Evolutionary conservation across 1,139 yeast species (phyloP).

Genomic region (Hyphopichia burtonii): DNA sequence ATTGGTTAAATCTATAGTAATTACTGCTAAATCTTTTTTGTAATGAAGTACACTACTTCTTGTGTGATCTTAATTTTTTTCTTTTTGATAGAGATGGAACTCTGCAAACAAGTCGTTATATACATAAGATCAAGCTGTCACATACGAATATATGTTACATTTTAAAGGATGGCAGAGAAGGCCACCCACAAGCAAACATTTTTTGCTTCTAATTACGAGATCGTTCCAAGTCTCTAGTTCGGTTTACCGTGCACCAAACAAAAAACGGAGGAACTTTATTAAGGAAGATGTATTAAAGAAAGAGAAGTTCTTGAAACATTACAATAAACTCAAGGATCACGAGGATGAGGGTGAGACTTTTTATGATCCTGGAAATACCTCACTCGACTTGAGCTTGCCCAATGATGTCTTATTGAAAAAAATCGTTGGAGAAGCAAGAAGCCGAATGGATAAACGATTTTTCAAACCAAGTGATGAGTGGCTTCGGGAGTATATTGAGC

Average conservation of each 20-base stretch:
- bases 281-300: background rate
- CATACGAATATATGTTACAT: background rate
- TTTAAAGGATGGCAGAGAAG: background rate
- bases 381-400: constrained; percentile 8
- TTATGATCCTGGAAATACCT: constrained; percentile 12
- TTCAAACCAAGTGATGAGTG: constrained; percentile 21
- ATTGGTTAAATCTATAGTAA: background rate
- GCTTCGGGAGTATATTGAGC: constrained; percentile 9
- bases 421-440: constrained; percentile 13
- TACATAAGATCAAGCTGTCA: background rate
- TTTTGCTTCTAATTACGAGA: background rate
- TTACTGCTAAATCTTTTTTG: background rate
- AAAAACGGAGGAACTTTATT: background rate
- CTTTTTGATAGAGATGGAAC: background rate
- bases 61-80: background rate
- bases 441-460: constrained; percentile 19
- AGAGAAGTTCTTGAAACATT: no score
- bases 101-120: background rate
- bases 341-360: constrained; percentile 1
- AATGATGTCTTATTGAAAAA: constrained; percentile 11
- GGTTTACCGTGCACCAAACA: background rate
- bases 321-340: background rate
- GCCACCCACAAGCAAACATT: background rate
- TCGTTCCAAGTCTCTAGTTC: background rate
- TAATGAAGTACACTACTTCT: background rate